Base-by-base conservation (phyloP, 2,329 filamentous ascomycete species). In the Fusarium phyllophilum region DNA sequence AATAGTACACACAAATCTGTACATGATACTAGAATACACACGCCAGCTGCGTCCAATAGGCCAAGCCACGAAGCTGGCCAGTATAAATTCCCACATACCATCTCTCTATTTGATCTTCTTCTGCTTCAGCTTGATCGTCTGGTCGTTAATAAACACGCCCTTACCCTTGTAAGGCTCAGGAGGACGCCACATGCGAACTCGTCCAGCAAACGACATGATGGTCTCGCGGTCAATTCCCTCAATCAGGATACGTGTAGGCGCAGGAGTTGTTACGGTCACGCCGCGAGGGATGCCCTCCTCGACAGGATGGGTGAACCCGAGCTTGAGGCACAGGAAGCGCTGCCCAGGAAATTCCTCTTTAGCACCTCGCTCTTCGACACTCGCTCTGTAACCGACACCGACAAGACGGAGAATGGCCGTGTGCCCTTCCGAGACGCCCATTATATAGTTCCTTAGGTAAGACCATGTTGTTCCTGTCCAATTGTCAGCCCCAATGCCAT, bases 81-180 rank as follows among this genome's bases (percentile, higher is more conserved):
- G 56, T 49, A 29, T 41, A 56, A 52, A 24, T 45, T 54, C 39
- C 52, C 34, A 62, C 38, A 49, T 55, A 15, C 20, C 59, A 59
- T 51, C 60, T 76, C 51, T 80, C 86, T 91, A 96, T 88, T 95
- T 96, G 83, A 96, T 94, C 89, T 96, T 96, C 92, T 98, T 99
- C 80, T 94, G 93, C 92, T 99, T 99, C 84, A 99, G 84, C 89
- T 93, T 97, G 85, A 99, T 98, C 36, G 95, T 98, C 88, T 99
- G 95, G 73, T 95, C 94, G 80, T 98, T 97, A 78, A 99, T 92
- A 82, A 98, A 99, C 78, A 99, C 97, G 78, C 96, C 96, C 90
- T 99, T 98, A 76, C 96, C 96, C 90, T 99, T 99, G 85, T 99
- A 99, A 75, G 96, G 96, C 85, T 99, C 96, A 36, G 96, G 96